phyloP scores from a whole-genome alignment of 257 asterid genomes.

The Ophiorrhiza pumila region DNA sequence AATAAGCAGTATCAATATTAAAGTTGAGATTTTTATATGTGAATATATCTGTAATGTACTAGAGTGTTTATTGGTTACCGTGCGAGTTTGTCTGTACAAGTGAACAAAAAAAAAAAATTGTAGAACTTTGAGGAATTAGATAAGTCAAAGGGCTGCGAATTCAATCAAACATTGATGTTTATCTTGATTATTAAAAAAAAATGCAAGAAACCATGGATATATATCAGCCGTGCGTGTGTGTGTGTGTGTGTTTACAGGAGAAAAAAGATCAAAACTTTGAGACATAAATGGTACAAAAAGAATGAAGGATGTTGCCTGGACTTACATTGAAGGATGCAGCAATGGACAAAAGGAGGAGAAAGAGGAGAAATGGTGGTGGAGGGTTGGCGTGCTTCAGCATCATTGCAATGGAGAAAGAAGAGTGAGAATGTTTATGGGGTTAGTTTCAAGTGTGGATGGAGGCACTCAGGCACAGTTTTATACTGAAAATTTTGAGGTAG shows the following conservation, averaged over 20 bases:
- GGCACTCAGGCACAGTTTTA: conserved; percentile 12
- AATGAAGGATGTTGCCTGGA: neutral
- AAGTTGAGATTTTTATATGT: too few relatives aligned
- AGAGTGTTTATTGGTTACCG: neutral
- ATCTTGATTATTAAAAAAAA: too few relatives aligned
- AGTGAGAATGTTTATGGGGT: conserved; percentile 18
- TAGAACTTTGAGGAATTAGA: too few relatives aligned
- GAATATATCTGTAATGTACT: neutral
- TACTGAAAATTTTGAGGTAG: conserved; percentile 17
- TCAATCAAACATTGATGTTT: too few relatives aligned
- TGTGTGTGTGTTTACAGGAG: neutral
- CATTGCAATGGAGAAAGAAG: neutral
- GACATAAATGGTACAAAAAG: too few relatives aligned
- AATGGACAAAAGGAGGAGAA: conserved; percentile 10
- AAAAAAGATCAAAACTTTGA: neutral
- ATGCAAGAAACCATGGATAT: too few relatives aligned
- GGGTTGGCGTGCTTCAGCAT: conserved; percentile 8
- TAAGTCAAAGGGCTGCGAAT: too few relatives aligned
- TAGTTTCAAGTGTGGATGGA: neutral
- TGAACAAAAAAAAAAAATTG: too few relatives aligned
- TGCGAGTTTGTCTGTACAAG: too few relatives aligned
- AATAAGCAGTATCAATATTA: too few relatives aligned
- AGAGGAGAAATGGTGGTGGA: conserved; percentile 13
- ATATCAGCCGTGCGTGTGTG: neutral
- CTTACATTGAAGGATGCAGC: conserved; percentile 30